These are phyloP conservation scores for Alternaria metachromatica DNA, from an alignment of 2,329 filamentous ascomycete species.

Conservation along the genomic window DNA sequence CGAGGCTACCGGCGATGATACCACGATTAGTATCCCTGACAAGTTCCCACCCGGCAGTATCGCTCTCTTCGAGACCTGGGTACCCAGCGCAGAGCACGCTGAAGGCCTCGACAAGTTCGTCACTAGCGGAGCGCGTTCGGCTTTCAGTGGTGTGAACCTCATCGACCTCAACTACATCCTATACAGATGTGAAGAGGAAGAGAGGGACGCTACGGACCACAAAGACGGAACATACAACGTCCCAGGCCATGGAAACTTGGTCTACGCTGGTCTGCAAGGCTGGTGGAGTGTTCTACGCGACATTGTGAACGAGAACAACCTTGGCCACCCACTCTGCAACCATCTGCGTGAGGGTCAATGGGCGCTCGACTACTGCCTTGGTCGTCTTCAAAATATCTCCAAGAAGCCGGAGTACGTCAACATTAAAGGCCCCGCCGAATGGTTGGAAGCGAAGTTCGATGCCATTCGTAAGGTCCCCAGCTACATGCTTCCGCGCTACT, in stretches of 20 bases:
- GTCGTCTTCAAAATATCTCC: slow-evolving; percentile 76
- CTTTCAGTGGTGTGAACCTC: slow-evolving; percentile 76
- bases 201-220: slow-evolving; percentile 77
- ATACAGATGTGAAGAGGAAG: slow-evolving; percentile 91
- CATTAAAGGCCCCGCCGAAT: slow-evolving; percentile 71
- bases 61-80: slow-evolving; percentile 94
- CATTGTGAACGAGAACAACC: slow-evolving; percentile 85
- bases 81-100: slow-evolving; percentile 84
- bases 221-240: slow-evolving; percentile 89
- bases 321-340: slow-evolving; percentile 91
- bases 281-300: slow-evolving; percentile 94
- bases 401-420: slow-evolving; percentile 66
- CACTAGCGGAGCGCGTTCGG: slow-evolving; percentile 78
- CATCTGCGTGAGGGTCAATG: slow-evolving; percentile 91
- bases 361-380: slow-evolving; percentile 87
- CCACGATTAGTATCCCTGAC: slow-evolving; percentile 79
- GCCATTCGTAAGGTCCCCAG: slow-evolving; percentile 84
- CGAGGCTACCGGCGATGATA: slow-evolving; percentile 74
- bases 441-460: slow-evolving; percentile 85
- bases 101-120: slow-evolving; percentile 85
- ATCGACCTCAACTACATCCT: slow-evolving; percentile 90
- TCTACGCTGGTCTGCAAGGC: slow-evolving; percentile 96
- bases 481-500: slow-evolving; percentile 92
- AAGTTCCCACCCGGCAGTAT: slow-evolving; percentile 93
- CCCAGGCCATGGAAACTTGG: slow-evolving; percentile 80